Base-by-base conservation (phyloP, 768 basidiomycete genomes). In the Ramaria rubella region DNA sequence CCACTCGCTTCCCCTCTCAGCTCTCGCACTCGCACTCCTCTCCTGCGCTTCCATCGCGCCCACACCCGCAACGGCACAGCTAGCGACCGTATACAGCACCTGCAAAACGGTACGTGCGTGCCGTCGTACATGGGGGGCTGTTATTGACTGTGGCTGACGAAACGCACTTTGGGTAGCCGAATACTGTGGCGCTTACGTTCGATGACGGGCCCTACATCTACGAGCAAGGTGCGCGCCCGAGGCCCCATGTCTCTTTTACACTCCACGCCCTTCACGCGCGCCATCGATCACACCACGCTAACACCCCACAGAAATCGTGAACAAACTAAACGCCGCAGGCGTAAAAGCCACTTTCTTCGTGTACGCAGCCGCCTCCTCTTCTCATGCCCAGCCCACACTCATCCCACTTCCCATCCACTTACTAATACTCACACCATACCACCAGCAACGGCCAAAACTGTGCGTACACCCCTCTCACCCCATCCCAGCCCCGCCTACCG, bases 151-250 rank as follows among this genome's bases (percentile, higher is more conserved):
- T 24, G 8, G 26, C 5, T 31, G 36, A 9, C 46, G 23, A 5
- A 27, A 19, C 17, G n/a, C 17, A 17, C n/a, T n/a, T n/a, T n/a
- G n/a, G n/a, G n/a, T n/a, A 56, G 55, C n/a, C 55, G 3, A 56
- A 56, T 34, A 29, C 33, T 19, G 63, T 64, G 6, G 64, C 64
- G 26, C 53, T 66, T 0, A 64, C 64, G 2, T 66, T 66, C 49
- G 65, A 66, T 57, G 65, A 66, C 42, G 65, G 64, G 17, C 63
- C 63, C 2, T 60, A 61, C 52, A 55, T 60, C 31, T 65, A 61
- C 52, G 60, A 64, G 42, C 23, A n/a, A 24, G 23, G 59, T 60
- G 3, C 15, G 56, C 23, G 21, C n/a, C n/a, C n/a, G n/a, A n/a
- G n/a, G n/a, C n/a, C n/a, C n/a, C 36, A 48, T 21, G 7, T 12